These are phyloP conservation scores for Apodospora peruviana DNA, from an alignment of 495 filamentous ascomycete genomes.

Conservation along the genomic window DNA sequence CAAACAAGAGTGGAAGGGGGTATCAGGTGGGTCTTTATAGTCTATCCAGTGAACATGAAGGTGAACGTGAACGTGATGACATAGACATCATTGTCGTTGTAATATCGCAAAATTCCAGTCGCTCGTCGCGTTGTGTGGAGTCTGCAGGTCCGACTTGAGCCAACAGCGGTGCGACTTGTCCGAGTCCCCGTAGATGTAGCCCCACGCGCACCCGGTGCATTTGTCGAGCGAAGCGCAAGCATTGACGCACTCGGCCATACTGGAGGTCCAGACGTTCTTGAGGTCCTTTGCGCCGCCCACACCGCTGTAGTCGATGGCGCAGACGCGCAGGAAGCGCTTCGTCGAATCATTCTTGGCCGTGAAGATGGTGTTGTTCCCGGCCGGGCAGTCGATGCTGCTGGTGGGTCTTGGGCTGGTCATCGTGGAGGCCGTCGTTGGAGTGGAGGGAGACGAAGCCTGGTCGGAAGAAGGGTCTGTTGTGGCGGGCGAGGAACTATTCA, in stretches of 20 bases:
- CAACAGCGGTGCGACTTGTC: conserved; percentile 35
- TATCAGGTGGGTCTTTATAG: not conserved
- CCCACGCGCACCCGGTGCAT: conserved; percentile 42
- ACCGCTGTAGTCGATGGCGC: conserved; percentile 39
- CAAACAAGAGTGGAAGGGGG: not conserved
- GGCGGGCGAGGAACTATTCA: conserved; percentile 3
- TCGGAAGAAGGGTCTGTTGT: not conserved
- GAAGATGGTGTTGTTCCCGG: conserved; percentile 40
- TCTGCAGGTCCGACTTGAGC: conserved; percentile 35
- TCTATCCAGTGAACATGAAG: too few species aligned
- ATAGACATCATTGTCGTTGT: conserved; percentile 5
- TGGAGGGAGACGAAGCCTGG: not conserved
- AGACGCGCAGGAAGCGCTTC: conserved; percentile 38
- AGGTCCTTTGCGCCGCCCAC: conserved; percentile 31
- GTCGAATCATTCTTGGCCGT: conserved; percentile 23
- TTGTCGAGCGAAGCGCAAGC: conserved; percentile 33
- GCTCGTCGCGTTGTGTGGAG: conserved; percentile 21
- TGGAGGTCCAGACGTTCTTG: conserved; percentile 29
- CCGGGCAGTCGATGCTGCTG: conserved; percentile 26
- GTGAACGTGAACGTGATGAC: too few species aligned
- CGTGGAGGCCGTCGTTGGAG: conserved; percentile 1
- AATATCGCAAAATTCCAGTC: conserved; percentile 43
- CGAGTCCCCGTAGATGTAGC: conserved; percentile 31
- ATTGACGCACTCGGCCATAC: conserved; percentile 40
- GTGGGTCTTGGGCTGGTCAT: not conserved